These are phyloP conservation scores for Helotiales sp. DNA, from an alignment of 2,329 filamentous ascomycete species.

Conservation along the genomic window DNA sequence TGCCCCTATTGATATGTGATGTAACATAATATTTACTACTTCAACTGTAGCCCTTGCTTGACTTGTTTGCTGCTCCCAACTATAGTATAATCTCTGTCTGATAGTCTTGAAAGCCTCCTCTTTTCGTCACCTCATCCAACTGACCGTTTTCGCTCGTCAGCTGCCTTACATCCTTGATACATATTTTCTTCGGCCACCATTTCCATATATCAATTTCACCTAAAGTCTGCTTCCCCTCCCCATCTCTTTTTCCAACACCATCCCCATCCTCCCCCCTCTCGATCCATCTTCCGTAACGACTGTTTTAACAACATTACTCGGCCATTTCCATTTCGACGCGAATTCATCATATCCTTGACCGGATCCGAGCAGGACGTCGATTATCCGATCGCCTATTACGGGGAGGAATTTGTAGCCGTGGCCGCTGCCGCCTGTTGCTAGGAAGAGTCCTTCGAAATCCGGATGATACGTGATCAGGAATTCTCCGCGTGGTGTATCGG, in stretches of 20 bases:
- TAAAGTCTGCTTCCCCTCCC: slow-evolving; percentile 21
- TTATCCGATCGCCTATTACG: slow-evolving; percentile 46
- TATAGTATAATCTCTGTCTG: too few relatives aligned
- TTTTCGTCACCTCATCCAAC: background rate
- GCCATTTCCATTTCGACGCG: slow-evolving; percentile 55
- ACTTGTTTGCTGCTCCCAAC: background rate
- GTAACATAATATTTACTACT: background rate
- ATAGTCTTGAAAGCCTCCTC: background rate
- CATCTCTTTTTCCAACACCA: slow-evolving; percentile 30
- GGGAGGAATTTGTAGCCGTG: slow-evolving; percentile 53
- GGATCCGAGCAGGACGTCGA: slow-evolving; percentile 40
- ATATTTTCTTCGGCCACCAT: too few relatives aligned
- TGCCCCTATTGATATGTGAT: background rate
- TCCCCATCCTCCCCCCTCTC: slow-evolving; percentile 29
- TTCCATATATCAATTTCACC: too few relatives aligned
- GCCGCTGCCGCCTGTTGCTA: slow-evolving; percentile 49
- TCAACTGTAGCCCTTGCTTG: background rate
- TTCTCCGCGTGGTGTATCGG: slow-evolving; percentile 62
- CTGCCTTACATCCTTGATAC: too few relatives aligned
- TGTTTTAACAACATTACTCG: slow-evolving; percentile 33
- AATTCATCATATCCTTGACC: slow-evolving; percentile 41
- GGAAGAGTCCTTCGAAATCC: slow-evolving; percentile 43
- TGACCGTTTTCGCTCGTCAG: too few relatives aligned
- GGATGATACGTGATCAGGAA: slow-evolving; percentile 62
- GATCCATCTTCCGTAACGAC: slow-evolving; percentile 34